phyloP scores from a whole-genome alignment of 371 early-diverging fungal genomes.

The Mucor saturninus region DNA sequence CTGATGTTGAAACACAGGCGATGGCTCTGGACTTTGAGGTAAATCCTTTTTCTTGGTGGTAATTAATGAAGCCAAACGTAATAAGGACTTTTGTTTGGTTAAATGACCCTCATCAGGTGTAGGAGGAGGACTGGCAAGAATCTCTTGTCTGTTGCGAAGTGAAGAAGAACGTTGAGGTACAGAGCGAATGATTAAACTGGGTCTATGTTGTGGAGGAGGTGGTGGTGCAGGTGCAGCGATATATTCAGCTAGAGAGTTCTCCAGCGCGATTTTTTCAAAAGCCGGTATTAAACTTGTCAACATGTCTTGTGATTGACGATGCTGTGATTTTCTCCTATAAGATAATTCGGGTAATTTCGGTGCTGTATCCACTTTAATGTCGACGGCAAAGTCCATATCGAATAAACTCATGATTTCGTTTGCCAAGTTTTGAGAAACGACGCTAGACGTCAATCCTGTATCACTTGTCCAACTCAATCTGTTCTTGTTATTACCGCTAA shows the following conservation, averaged over 20 bases:
- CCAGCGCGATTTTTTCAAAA: constrained; percentile 32
- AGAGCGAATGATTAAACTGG: constrained; percentile 30
- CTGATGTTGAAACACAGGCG: constrained; percentile 3
- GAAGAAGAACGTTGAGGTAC: constrained; percentile 37
- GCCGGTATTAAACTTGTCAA: constrained; percentile 26
- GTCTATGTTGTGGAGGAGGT: constrained; percentile 2
- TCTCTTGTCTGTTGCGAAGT: constrained; percentile 23
- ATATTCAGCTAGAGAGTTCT: constrained; percentile 14
- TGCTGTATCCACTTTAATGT: constrained; percentile 46
- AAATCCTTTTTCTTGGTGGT: constrained; percentile 19
- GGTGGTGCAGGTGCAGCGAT: not conserved
- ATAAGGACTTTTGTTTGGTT: constrained; percentile 18
- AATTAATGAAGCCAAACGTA: constrained; percentile 36
- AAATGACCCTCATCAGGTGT: constrained; percentile 7
- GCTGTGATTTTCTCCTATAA: constrained; percentile 19
- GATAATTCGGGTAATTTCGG: constrained; percentile 49
- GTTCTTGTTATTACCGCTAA: constrained; percentile 27
- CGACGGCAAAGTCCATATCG: constrained; percentile 59
- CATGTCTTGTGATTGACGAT: constrained; percentile 29
- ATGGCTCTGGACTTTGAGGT: constrained; percentile 13
- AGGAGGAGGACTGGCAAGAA: constrained; percentile 4
- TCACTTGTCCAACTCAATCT: constrained; percentile 53
- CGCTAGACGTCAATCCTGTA: constrained; percentile 37
- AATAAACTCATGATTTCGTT: constrained; percentile 56
- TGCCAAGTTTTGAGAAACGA: constrained; percentile 43